Conservation (phyloP, 257 asterid genomes). For the Penstemon davidsonii region DNA sequence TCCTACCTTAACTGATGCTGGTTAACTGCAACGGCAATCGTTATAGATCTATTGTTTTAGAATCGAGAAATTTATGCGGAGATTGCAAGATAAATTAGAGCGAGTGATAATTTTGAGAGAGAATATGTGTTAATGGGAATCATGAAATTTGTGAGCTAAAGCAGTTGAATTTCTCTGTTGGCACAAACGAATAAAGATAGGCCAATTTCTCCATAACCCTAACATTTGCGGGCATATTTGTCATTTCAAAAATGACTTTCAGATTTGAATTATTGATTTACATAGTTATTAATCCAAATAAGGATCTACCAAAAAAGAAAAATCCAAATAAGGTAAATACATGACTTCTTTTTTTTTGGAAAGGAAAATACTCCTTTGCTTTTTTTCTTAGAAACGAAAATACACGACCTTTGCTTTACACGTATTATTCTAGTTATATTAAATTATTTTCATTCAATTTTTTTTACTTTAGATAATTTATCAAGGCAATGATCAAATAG, state of each 20-base stretch:
- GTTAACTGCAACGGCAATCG: slow-evolving; percentile 4
- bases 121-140: neutral
- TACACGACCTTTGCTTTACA: too few relatives aligned
- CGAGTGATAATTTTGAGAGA: slow-evolving; percentile 23
- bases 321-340: too few relatives aligned
- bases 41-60: slow-evolving; percentile 12
- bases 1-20: slow-evolving; percentile 23
- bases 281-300: too few relatives aligned
- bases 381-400: too few relatives aligned
- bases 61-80: neutral
- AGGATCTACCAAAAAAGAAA: too few relatives aligned
- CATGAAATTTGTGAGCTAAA: slow-evolving; percentile 19
- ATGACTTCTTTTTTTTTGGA: too few relatives aligned
- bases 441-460: too few relatives aligned
- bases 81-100: neutral
- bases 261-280: too few relatives aligned
- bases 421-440: too few relatives aligned
- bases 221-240: slow-evolving; percentile 18
- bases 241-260: neutral
- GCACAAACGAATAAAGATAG: neutral
- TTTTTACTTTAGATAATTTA: too few relatives aligned
- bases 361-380: too few relatives aligned
- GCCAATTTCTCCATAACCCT: slow-evolving; percentile 16
- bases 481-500: too few relatives aligned
- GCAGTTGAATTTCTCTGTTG: slow-evolving; percentile 8